Percentiles rank a stretch among this genome's conserved stretches.
These are phyloP conservation scores for Aureobasidium leucospermi DNA, from an alignment of 2,329 filamentous ascomycete genomes.

Conservation along the genomic window DNA sequence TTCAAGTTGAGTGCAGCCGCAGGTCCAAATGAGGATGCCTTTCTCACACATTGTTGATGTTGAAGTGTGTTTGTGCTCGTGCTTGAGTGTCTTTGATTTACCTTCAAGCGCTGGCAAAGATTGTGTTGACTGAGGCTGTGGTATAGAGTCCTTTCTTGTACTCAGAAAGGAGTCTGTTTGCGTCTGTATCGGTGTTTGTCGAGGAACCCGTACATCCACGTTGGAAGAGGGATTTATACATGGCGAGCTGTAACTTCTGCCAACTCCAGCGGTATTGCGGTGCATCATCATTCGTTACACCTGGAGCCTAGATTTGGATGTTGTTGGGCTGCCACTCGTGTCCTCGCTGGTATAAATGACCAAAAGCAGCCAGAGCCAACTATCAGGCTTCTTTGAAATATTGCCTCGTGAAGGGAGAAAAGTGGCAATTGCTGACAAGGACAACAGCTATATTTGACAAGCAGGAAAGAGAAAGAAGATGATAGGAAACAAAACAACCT, in stretches of 20 bases:
- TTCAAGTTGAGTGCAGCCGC: not conserved
- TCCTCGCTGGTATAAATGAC: not conserved
- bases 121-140: too few species aligned
- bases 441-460: not conserved
- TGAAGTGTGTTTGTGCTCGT: not conserved
- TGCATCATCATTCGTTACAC: conserved; percentile 4
- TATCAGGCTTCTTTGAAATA: not conserved
- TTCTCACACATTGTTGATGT: conserved; percentile 5
- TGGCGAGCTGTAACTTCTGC: not conserved
- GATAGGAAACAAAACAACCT: not conserved
- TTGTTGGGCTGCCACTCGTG: not conserved
- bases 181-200: not conserved
- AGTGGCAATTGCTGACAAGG: not conserved
- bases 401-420: not conserved
- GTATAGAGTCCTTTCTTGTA: not conserved
- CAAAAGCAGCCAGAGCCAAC: not conserved
- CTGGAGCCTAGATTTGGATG: not conserved
- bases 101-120: too few species aligned
- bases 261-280: not conserved
- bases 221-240: not conserved
- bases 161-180: not conserved
- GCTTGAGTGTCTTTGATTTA: too few species aligned
- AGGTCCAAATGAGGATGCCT: not conserved
- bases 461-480: not conserved
- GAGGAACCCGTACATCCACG: not conserved